phyloP scores from a whole-genome alignment of 192 early-diverging fungal species.

The Obelidium mucronatum region DNA sequence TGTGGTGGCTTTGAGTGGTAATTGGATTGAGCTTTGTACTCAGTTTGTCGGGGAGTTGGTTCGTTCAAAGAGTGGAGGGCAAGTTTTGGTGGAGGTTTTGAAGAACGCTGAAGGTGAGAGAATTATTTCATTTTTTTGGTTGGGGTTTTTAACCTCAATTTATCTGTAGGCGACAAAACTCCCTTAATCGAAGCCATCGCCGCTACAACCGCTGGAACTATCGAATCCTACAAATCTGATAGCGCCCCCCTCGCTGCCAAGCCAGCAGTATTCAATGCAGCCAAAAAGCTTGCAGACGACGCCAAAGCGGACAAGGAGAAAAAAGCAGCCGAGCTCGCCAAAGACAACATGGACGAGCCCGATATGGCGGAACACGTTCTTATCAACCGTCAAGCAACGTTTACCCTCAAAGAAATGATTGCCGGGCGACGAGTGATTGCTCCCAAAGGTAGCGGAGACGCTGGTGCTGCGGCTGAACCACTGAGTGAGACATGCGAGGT shows the following conservation, averaged over 20 bases:
- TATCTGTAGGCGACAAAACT: constrained; percentile 40
- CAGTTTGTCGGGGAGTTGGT: constrained; percentile 64
- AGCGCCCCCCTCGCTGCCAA: background rate
- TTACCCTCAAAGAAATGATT: constrained; percentile 48
- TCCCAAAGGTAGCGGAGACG: background rate
- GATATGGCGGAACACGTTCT: constrained; percentile 50
- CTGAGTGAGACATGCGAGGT: constrained; percentile 12
- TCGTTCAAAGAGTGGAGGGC: constrained; percentile 69
- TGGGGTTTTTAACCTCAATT: background rate
- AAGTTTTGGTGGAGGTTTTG: constrained; percentile 62
- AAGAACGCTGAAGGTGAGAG: constrained; percentile 39
- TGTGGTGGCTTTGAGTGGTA: constrained; percentile 62
- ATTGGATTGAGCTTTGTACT: constrained; percentile 65
- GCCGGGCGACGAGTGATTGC: constrained; percentile 14
- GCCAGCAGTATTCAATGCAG: constrained; percentile 57
- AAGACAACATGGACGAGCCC: constrained; percentile 48
- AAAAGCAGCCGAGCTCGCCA: constrained; percentile 41
- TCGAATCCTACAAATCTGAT: constrained; percentile 16
- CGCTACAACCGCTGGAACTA: constrained; percentile 18
- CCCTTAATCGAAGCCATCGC: constrained; percentile 38
- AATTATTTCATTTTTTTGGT: background rate
- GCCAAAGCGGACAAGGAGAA: constrained; percentile 53
- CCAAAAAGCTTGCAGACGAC: constrained; percentile 60
- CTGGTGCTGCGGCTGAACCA: background rate
- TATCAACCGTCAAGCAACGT: constrained; percentile 44